Percentiles rank a stretch among this genome's conserved stretches.
Conservation (phyloP, 225 moss, liverwort and hornwort genomes). For the Physcomitrium patens region DNA sequence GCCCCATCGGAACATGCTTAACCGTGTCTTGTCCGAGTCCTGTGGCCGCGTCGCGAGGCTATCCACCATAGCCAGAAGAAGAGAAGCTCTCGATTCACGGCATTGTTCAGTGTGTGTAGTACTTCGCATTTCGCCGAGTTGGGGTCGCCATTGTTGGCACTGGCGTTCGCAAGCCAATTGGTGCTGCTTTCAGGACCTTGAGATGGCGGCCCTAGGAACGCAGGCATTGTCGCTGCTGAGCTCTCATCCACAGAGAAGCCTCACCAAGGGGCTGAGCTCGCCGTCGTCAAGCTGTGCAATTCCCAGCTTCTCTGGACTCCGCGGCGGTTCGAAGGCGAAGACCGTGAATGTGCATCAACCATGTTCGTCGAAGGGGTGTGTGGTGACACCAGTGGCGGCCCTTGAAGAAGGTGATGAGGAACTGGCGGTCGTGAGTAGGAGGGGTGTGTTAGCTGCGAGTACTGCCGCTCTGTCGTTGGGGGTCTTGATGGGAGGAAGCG, state of each 20-base stretch:
- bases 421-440: slow-evolving; percentile 32
- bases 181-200: not conserved
- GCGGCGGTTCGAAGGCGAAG: slow-evolving; percentile 16
- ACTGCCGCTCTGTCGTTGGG: slow-evolving; percentile 35
- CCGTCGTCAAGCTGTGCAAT: slow-evolving; percentile 26
- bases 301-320: slow-evolving; percentile 35
- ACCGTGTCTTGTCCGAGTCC: not conserved
- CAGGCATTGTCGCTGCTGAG: slow-evolving; percentile 43
- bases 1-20: not conserved
- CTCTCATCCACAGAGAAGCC: slow-evolving; percentile 19
- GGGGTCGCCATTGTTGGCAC: too few relatives aligned
- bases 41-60: slow-evolving; percentile 23
- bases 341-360: not conserved
- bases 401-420: slow-evolving; percentile 27
- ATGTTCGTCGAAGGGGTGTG: slow-evolving; percentile 15
- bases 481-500: slow-evolving; percentile 34
- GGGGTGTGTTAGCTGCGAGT: slow-evolving; percentile 40
- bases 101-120: not conserved
- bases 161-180: too few relatives aligned
- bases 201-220: not conserved
- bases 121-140: not conserved
- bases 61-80: slow-evolving; percentile 34
- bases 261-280: not conserved
- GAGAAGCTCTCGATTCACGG: not conserved
- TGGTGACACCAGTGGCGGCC: slow-evolving; percentile 10